phyloP scores from a whole-genome alignment of 2,329 filamentous ascomycete genomes.

The Microsporum audouinii region DNA sequence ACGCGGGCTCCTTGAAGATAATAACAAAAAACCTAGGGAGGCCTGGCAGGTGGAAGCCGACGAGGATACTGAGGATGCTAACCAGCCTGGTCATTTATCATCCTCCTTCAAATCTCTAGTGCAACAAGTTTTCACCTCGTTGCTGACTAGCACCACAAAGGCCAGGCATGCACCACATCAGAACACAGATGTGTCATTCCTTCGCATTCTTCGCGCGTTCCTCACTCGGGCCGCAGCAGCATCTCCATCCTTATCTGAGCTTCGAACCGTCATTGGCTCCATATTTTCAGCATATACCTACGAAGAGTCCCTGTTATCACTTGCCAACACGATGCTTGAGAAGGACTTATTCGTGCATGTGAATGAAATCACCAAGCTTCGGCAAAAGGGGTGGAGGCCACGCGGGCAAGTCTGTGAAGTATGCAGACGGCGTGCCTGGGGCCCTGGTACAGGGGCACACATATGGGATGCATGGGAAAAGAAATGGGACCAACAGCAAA shows the following conservation, averaged over 20 bases:
- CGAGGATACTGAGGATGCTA: not conserved
- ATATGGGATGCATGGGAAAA: conserved; percentile 77
- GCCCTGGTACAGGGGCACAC: conserved; percentile 64
- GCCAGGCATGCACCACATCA: conserved; percentile 21
- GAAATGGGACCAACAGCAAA: conserved; percentile 31
- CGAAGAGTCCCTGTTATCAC: conserved; percentile 73
- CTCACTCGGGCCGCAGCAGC: conserved; percentile 67
- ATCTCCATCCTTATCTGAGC: conserved; percentile 75
- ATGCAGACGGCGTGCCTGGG: conserved; percentile 76
- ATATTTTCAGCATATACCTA: conserved; percentile 95
- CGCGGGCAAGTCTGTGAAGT: conserved; percentile 77
- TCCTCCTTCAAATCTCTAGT: conserved; percentile 64
- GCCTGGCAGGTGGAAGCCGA: not conserved
- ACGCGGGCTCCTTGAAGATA: conserved; percentile 1
- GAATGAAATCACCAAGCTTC: conserved; percentile 57
- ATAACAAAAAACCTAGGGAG: not conserved
- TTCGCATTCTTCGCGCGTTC: conserved; percentile 80
- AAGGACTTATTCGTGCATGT: conserved; percentile 82
- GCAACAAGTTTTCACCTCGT: conserved; percentile 79
- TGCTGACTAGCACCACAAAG: conserved; percentile 46
- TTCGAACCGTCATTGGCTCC: conserved; percentile 71
- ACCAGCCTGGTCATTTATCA: conserved; percentile 41
- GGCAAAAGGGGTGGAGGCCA: conserved; percentile 82
- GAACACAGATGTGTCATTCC: conserved; percentile 59
- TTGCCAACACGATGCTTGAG: conserved; percentile 79